Conservation (phyloP, 2,329 filamentous ascomycete genomes). For the Penicillium verrucosum region DNA sequence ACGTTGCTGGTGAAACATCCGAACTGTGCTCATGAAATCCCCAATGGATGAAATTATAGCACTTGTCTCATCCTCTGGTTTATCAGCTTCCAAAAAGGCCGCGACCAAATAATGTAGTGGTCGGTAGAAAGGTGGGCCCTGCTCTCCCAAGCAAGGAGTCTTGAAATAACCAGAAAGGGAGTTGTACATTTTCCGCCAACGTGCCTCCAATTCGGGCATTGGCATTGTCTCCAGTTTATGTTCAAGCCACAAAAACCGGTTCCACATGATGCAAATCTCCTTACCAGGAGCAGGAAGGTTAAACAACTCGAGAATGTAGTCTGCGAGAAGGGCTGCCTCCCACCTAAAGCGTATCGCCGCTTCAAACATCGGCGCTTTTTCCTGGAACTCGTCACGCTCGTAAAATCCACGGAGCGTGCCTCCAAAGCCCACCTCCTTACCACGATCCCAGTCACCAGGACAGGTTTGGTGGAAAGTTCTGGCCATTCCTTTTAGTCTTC, state of each 20-base stretch:
- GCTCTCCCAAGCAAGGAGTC: not conserved
- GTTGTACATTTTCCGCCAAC: not conserved
- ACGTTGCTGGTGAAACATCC: conserved; percentile 1
- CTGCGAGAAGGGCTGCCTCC: too few relatives aligned
- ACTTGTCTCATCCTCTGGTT: not conserved
- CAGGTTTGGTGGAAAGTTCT: too few relatives aligned
- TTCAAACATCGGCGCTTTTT: too few relatives aligned
- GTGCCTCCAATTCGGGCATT: not conserved
- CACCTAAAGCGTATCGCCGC: too few relatives aligned
- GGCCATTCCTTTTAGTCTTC: too few relatives aligned
- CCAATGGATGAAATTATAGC: not conserved
- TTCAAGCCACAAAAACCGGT: not conserved
- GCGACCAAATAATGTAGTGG: conserved; percentile 3
- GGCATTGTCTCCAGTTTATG: not conserved
- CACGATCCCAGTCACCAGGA: too few relatives aligned
- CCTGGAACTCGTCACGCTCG: too few relatives aligned
- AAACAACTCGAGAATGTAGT: too few relatives aligned
- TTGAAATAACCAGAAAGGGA: not conserved
- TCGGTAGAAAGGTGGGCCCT: not conserved
- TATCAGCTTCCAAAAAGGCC: not conserved
- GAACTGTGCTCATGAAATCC: not conserved
- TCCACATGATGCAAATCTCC: conserved; percentile 11
- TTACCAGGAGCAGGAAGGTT: conserved; percentile 2
- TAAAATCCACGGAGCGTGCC: too few relatives aligned
- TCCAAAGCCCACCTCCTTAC: too few relatives aligned